Evolutionary conservation across 345 rosid species (phyloP).

Genomic region (Boechera stricta): DNA sequence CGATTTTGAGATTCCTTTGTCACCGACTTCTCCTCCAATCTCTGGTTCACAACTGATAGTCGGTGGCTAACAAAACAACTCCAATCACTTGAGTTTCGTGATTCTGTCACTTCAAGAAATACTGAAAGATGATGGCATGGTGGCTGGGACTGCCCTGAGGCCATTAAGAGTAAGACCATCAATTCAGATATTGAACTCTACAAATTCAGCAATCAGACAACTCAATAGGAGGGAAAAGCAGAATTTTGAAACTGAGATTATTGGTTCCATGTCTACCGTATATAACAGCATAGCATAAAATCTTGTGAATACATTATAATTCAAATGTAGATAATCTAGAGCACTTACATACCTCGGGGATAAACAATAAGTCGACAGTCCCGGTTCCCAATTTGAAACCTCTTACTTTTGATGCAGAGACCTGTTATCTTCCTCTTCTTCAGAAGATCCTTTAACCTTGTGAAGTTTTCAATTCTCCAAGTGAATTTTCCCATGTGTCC

Average conservation of each 20-base stretch:
- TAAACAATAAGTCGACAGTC: conserved; percentile 98
- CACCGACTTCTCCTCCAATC: conserved; percentile 89
- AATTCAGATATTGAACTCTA: conserved; percentile 46
- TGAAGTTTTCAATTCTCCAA: conserved; percentile 95
- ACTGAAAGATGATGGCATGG: conserved; percentile 97
- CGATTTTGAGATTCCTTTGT: conserved; percentile 99
- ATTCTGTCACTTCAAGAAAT: conserved; percentile 99
- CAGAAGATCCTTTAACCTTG: conserved; percentile 86
- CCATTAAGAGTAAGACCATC: conserved; percentile 60
- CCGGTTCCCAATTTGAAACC: conserved; percentile 98
- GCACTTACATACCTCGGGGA: conserved; percentile 84
- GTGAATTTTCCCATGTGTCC: conserved; percentile 86
- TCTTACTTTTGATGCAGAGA: conserved; percentile 93
- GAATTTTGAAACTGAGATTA: not conserved
- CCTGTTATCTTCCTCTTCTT: conserved; percentile 99
- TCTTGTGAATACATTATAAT: not conserved
- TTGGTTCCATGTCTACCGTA: conserved; percentile 14
- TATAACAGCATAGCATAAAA: conserved; percentile 20
- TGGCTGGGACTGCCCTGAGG: conserved; percentile 99
- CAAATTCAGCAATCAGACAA: conserved; percentile 39
- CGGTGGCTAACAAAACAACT: conserved; percentile 99
- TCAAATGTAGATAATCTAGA: conserved; percentile 17
- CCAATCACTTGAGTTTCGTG: conserved; percentile 93
- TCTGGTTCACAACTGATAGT: conserved; percentile 90
- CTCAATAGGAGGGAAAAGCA: conserved; percentile 26